Conservation (phyloP, 257 asterid genomes). For the Solanum gandarillasii region DNA sequence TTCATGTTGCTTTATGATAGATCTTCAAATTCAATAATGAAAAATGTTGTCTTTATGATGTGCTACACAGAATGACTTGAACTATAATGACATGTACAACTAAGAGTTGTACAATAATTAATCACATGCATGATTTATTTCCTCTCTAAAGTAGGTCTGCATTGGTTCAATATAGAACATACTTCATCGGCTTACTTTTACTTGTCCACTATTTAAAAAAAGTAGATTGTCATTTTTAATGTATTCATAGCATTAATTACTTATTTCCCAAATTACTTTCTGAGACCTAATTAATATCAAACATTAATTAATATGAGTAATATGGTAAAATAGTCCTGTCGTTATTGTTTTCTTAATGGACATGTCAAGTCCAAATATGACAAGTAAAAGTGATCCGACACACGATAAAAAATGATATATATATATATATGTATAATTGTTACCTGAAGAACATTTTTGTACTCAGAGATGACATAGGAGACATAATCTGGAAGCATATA, state of each 20-base stretch:
- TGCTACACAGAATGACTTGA: background rate
- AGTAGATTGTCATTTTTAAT: too few species aligned
- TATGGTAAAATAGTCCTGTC: too few species aligned
- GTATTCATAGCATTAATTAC: too few species aligned
- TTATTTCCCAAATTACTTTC: too few species aligned
- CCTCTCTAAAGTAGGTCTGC: background rate
- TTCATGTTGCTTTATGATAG: background rate
- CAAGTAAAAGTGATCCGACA: too few species aligned
- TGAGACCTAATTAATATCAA: too few species aligned
- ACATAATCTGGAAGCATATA: slow-evolving; percentile 43
- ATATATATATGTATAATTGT: background rate
- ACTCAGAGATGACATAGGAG: slow-evolving; percentile 44
- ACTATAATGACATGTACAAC: background rate
- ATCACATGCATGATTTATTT: background rate
- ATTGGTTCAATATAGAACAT: background rate
- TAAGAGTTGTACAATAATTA: background rate
- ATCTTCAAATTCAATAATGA: background rate
- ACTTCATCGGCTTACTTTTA: too few species aligned
- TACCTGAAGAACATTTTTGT: slow-evolving; percentile 55
- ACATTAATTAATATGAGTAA: too few species aligned
- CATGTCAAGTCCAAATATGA: too few species aligned
- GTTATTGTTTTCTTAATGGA: too few species aligned
- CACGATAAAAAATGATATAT: too few species aligned
- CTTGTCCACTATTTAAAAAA: too few species aligned
- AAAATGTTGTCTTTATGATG: background rate